Conservation (phyloP, 352 stramenopile genomes). For the Aphanomyces stellatus region DNA sequence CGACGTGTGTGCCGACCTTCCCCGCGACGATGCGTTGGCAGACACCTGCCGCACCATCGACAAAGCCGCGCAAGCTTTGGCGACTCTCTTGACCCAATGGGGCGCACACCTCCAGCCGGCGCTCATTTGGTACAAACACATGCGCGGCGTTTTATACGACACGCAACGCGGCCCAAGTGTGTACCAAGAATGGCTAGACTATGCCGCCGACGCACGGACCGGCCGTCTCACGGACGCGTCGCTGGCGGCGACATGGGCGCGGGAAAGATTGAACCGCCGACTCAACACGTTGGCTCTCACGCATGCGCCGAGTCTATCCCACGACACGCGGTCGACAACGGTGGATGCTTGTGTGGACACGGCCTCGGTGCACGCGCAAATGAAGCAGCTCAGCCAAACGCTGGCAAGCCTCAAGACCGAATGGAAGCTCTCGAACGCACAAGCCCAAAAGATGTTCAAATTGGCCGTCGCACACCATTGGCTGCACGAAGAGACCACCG, state of each 20-base stretch:
- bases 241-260: not conserved
- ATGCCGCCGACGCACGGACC: not conserved
- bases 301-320: too few relatives aligned
- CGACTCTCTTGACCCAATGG: not conserved
- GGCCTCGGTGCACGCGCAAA: not conserved
- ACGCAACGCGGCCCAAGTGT: not conserved
- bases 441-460: slow-evolving; percentile 46
- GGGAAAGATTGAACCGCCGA: not conserved
- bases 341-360: too few relatives aligned
- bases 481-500: not conserved
- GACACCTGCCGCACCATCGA: not conserved
- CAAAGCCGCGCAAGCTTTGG: not conserved
- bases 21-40: not conserved
- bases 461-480: slow-evolving; percentile 23
- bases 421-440: slow-evolving; percentile 52
- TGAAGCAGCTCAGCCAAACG: slow-evolving; percentile 16
- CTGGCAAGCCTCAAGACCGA: slow-evolving; percentile 21
- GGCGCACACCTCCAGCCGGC: not conserved
- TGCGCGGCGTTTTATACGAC: not conserved
- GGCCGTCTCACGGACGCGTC: not conserved
- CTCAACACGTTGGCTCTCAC: not conserved
- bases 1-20: not conserved
- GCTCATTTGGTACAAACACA: not conserved
- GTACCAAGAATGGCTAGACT: slow-evolving; percentile 6
- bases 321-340: too few relatives aligned